Percentiles rank a stretch among this genome's conserved stretches.
Conservation (phyloP, 176 grass and related monocot genomes). For the Rhipidocladum racemiflorum region DNA sequence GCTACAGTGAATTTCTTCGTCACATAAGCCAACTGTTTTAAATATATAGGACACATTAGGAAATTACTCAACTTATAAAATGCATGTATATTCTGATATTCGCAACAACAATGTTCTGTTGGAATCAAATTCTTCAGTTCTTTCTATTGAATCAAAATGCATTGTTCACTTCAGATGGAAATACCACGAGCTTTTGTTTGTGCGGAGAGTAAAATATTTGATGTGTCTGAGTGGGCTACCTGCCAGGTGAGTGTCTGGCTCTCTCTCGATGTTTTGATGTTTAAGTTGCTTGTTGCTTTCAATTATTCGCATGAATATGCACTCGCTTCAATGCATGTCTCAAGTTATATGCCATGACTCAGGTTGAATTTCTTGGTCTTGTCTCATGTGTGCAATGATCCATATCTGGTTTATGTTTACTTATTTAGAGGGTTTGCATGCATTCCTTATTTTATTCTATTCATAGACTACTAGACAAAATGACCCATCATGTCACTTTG, state of each 20-base stretch:
- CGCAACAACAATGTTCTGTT: background rate
- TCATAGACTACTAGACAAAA: background rate
- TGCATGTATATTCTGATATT: conserved; percentile 16
- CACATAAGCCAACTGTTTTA: conserved; percentile 2
- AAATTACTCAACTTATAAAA: conserved; percentile 17
- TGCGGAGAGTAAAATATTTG: conserved; percentile 99
- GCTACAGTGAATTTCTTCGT: conserved; percentile 11
- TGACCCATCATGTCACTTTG: background rate
- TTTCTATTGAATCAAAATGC: conserved; percentile 27
- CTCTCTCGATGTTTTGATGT: background rate
- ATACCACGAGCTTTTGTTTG: conserved; percentile 99
- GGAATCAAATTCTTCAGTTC: conserved; percentile 11
- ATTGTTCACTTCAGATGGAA: conserved; percentile 66
- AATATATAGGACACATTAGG: background rate
- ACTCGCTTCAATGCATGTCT: background rate
- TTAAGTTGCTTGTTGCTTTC: conserved; percentile 1
- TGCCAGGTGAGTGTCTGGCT: conserved; percentile 68
- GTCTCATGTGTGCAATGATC: background rate
- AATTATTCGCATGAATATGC: background rate
- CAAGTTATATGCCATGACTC: background rate
- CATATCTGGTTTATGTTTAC: background rate
- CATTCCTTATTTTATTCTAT: conserved; percentile 7
- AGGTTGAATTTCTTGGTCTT: background rate
- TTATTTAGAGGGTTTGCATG: background rate
- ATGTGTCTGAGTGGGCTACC: conserved; percentile 98